phyloP scores from a whole-genome alignment of 2,329 filamentous ascomycete genomes.

The Ophiostoma populinum region DNA sequence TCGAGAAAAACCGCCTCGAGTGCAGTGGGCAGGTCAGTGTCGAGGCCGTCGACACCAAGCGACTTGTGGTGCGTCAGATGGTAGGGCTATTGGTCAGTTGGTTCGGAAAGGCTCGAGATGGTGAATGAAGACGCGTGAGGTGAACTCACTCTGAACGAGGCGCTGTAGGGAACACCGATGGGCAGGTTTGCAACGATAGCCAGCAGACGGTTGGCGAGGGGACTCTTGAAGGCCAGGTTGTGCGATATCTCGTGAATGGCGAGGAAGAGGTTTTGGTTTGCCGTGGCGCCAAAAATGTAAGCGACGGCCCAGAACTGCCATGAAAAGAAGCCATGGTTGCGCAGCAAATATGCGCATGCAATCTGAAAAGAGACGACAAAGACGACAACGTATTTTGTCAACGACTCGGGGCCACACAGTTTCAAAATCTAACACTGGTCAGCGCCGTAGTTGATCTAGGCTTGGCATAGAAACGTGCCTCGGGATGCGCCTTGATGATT shows the following conservation, averaged over 20 bases:
- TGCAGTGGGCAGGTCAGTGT: constrained; percentile 86
- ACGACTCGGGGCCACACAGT: constrained; percentile 85
- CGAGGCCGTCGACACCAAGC: constrained; percentile 85
- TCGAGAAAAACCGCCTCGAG: constrained; percentile 86
- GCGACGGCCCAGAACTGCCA: constrained; percentile 73
- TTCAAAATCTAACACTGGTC: constrained; percentile 59
- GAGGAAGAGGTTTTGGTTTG: constrained; percentile 96
- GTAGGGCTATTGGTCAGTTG: constrained; percentile 48
- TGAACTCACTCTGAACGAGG: constrained; percentile 62
- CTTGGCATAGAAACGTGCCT: too few relatives aligned
- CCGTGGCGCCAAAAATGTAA: constrained; percentile 82
- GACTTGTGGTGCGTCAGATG: constrained; percentile 99
- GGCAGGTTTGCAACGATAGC: constrained; percentile 91
- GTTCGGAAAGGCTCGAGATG: neutral
- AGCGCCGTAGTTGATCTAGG: too few relatives aligned
- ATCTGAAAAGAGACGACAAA: constrained; percentile 73
- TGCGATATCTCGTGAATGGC: constrained; percentile 98
- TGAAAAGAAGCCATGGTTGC: constrained; percentile 62
- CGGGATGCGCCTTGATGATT: constrained; percentile 96
- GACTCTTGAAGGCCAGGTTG: constrained; percentile 80
- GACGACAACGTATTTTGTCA: constrained; percentile 85
- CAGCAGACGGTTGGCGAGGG: constrained; percentile 64
- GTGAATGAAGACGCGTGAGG: neutral
- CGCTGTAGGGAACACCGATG: constrained; percentile 90
- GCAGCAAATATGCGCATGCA: constrained; percentile 57